Conservation (phyloP, 352 stramenopile genomes). For the Pythium rhizo-oryzae region DNA sequence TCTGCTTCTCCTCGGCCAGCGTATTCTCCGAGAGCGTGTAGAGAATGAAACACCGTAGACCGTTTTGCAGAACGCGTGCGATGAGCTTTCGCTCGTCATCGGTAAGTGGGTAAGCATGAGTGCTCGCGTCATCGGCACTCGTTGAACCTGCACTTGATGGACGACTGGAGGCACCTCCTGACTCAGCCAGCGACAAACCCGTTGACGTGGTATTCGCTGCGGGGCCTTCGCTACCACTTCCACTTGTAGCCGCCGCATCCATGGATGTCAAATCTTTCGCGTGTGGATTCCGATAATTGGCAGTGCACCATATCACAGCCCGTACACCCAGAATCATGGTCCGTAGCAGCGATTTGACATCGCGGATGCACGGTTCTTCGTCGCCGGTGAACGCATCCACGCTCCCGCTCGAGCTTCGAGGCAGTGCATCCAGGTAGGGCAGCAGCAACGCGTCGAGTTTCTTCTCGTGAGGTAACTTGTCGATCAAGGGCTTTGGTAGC, state of each 20-base stretch:
- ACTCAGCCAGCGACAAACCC: not conserved
- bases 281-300: conserved; percentile 89
- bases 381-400: conserved; percentile 42
- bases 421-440: conserved; percentile 44
- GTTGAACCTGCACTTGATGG: conserved; percentile 7
- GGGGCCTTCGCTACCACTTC: not conserved
- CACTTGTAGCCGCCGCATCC: conserved; percentile 42
- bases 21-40: conserved; percentile 92
- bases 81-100: conserved; percentile 93
- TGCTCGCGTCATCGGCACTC: not conserved
- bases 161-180: conserved; percentile 5
- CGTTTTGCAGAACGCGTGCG: conserved; percentile 92
- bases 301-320: conserved; percentile 98
- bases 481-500: conserved; percentile 53
- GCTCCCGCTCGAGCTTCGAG: conserved; percentile 32
- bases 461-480: conserved; percentile 70
- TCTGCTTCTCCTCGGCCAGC: conserved; percentile 92
- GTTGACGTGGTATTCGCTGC: not conserved
- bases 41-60: conserved; percentile 92
- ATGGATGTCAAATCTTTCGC: conserved; percentile 83
- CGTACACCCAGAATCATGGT: conserved; percentile 98
- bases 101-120: conserved; percentile 87
- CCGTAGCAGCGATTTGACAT: conserved; percentile 94
- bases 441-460: conserved; percentile 70
- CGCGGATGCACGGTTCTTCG: conserved; percentile 81